These are phyloP conservation scores for Verticillium dahliae DNA, from an alignment of 2,329 filamentous ascomycete species.

Conservation along the genomic window DNA sequence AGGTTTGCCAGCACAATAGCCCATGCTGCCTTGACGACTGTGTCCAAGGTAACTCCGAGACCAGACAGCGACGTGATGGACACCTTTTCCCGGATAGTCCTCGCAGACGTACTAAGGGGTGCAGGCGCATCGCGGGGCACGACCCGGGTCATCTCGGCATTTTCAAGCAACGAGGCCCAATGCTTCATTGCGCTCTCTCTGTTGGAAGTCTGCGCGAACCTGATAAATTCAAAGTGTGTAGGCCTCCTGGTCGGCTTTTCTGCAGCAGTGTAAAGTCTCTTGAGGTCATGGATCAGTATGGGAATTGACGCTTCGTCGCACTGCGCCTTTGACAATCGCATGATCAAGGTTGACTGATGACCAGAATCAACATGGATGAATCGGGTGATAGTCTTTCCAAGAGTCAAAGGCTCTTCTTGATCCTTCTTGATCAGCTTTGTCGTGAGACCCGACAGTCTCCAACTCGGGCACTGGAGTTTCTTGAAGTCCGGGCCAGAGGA, in stretches of 20 bases:
- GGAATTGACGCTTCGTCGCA: slow-evolving; percentile 40
- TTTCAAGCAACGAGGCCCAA: slow-evolving; percentile 38
- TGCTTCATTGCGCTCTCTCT: slow-evolving; percentile 32
- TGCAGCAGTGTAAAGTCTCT: slow-evolving; percentile 34
- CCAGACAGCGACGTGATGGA: slow-evolving; percentile 32
- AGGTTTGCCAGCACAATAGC: slow-evolving; percentile 46
- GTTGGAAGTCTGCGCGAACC: slow-evolving; percentile 29
- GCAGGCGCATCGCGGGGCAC: slow-evolving; percentile 34
- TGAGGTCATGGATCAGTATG: slow-evolving; percentile 40
- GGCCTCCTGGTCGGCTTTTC: slow-evolving; percentile 26
- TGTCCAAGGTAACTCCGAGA: slow-evolving; percentile 41
- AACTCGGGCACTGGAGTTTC: slow-evolving; percentile 31
- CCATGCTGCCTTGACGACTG: slow-evolving; percentile 53
- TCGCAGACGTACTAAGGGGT: slow-evolving; percentile 28
- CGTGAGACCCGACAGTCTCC: slow-evolving; percentile 28
- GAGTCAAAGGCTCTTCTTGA: slow-evolving; percentile 29
- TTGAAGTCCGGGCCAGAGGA: slow-evolving; percentile 36
- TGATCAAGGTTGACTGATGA: slow-evolving; percentile 37
- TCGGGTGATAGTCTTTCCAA: slow-evolving; percentile 37
- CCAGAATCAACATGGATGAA: slow-evolving; percentile 44
- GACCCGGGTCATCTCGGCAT: slow-evolving; percentile 38
- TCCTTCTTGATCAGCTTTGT: slow-evolving; percentile 37
- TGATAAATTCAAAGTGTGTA: slow-evolving; percentile 41
- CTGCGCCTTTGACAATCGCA: slow-evolving; percentile 42
- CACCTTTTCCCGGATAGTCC: slow-evolving; percentile 32